These are phyloP conservation scores for Apiotrichum laibachii DNA, from an alignment of 1,284 basidiomycete species.

Conservation along the genomic window DNA sequence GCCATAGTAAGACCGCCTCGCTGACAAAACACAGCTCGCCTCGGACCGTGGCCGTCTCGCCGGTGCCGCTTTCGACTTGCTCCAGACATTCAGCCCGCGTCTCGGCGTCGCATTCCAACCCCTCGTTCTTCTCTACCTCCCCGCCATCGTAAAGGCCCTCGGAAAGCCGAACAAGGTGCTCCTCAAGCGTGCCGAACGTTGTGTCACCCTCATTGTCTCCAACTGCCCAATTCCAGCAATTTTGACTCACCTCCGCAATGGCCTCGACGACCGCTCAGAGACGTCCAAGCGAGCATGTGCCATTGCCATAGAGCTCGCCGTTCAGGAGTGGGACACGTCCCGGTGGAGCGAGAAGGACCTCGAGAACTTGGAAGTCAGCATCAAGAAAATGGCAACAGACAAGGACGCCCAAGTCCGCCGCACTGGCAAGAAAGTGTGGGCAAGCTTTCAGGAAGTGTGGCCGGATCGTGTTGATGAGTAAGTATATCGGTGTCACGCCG, in stretches of 20 bases:
- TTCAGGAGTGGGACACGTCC: constrained; percentile 39
- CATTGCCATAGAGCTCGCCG: constrained; percentile 30
- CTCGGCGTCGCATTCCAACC: constrained; percentile 48
- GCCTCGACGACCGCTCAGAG: constrained; percentile 50
- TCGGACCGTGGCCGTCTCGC: constrained; percentile 55
- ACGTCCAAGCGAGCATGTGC: constrained; percentile 44
- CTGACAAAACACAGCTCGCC: constrained; percentile 44
- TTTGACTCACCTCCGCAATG: constrained; percentile 46
- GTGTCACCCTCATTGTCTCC: constrained; percentile 50
- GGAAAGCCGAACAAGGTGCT: constrained; percentile 56
- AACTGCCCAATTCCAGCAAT: constrained; percentile 50
- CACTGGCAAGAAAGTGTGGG: constrained; percentile 52
- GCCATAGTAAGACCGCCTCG: neutral
- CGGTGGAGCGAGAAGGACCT: constrained; percentile 41
- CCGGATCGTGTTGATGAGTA: constrained; percentile 53
- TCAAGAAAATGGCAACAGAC: constrained; percentile 52
- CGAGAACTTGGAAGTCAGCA: constrained; percentile 46
- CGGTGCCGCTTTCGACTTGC: constrained; percentile 53
- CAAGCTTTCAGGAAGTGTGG: constrained; percentile 47
- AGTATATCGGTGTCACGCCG: constrained; percentile 20
- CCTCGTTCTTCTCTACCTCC: constrained; percentile 52
- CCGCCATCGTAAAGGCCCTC: constrained; percentile 52
- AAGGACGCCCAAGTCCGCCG: constrained; percentile 54
- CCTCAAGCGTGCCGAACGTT: constrained; percentile 53
- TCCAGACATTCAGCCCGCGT: constrained; percentile 54